phyloP scores from a whole-genome alignment of 2,329 filamentous ascomycete species.

The Penicillium crustosum region DNA sequence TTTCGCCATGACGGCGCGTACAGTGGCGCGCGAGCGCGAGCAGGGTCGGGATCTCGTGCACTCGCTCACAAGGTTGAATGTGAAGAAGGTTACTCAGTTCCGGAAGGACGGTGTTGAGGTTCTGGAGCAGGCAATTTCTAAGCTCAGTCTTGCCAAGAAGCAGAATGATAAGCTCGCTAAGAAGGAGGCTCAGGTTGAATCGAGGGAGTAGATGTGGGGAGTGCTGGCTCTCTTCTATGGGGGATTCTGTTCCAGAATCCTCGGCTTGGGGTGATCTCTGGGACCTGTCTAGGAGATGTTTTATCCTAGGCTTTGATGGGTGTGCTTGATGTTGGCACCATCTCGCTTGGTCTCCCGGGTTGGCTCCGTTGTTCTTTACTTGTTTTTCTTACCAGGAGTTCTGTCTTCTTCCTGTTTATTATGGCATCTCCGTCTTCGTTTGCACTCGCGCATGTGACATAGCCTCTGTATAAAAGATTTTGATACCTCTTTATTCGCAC shows the following conservation, averaged over 20 bases:
- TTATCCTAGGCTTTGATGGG: background rate
- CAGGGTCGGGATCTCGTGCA: slow-evolving; percentile 60
- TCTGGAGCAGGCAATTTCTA: slow-evolving; percentile 61
- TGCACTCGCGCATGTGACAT: slow-evolving; percentile 26
- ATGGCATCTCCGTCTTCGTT: slow-evolving; percentile 21
- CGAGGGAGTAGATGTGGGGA: slow-evolving; percentile 1
- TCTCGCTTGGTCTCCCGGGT: slow-evolving; percentile 1
- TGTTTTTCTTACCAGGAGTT: slow-evolving; percentile 21
- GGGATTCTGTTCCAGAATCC: background rate
- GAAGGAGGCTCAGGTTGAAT: slow-evolving; percentile 28
- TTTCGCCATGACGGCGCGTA: slow-evolving; percentile 88
- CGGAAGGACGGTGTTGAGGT: slow-evolving; percentile 64
- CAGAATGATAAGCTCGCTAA: slow-evolving; percentile 31
- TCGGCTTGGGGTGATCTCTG: background rate
- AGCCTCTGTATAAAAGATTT: slow-evolving; percentile 30
- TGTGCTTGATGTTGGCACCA: background rate
- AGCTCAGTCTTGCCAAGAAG: slow-evolving; percentile 55
- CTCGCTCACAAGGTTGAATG: slow-evolving; percentile 73
- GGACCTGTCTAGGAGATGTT: background rate
- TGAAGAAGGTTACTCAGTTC: slow-evolving; percentile 78
- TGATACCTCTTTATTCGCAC: slow-evolving; percentile 17
- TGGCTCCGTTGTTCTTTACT: slow-evolving; percentile 10
- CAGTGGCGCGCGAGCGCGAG: slow-evolving; percentile 63
- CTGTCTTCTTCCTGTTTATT: slow-evolving; percentile 16
- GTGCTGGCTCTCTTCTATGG: background rate